These are phyloP conservation scores for Aspergillus udagawae DNA, from an alignment of 2,329 filamentous ascomycete genomes.

Conservation along the genomic window DNA sequence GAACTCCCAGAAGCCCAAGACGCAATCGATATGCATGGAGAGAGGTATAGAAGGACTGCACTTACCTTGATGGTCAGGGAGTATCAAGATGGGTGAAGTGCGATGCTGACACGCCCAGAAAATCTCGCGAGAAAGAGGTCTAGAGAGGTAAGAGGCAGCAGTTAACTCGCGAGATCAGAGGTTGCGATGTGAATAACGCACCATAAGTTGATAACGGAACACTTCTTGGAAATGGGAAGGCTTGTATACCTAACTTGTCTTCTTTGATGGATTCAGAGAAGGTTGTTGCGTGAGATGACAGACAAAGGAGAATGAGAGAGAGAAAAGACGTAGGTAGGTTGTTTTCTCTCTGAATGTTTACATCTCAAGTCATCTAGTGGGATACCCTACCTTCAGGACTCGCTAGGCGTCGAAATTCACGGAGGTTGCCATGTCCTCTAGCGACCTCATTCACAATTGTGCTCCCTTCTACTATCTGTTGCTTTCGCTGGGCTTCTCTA, in stretches of 20 bases:
- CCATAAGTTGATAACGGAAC: background rate
- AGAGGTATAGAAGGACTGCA: background rate
- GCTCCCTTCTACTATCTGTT: background rate
- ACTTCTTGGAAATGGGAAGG: background rate
- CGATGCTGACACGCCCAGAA: background rate
- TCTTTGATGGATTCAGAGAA: background rate
- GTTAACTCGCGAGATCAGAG: background rate
- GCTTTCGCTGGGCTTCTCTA: background rate
- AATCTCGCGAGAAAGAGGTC: background rate
- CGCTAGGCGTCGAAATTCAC: background rate
- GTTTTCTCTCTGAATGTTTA: background rate
- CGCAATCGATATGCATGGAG: background rate
- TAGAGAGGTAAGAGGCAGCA: background rate
- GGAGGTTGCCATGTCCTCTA: background rate
- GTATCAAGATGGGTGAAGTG: background rate
- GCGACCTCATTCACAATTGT: background rate
- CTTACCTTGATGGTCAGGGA: background rate
- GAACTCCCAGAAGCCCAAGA: background rate
- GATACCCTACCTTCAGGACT: background rate
- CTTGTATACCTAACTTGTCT: background rate
- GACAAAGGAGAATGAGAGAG: background rate
- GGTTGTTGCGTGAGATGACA: background rate
- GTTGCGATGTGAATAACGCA: background rate
- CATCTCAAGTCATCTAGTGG: background rate
- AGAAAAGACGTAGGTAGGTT: background rate